These are phyloP conservation scores for Tylopilus cervinicoccineus DNA, from an alignment of 768 basidiomycete species.

Conservation along the genomic window DNA sequence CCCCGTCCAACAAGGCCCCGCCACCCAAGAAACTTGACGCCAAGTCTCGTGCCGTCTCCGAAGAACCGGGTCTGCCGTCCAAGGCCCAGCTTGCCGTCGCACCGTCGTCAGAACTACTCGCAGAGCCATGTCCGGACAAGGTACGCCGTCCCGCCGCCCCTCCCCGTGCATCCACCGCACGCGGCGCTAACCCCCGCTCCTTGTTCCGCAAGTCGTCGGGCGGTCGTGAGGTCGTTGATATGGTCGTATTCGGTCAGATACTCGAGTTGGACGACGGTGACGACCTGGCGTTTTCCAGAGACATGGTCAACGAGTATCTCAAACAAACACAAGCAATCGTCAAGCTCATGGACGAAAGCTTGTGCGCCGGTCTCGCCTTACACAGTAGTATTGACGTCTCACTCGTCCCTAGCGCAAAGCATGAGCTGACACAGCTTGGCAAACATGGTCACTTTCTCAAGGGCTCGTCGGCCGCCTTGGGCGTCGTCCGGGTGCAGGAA, in stretches of 20 bases:
- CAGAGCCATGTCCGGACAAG: conserved; percentile 26
- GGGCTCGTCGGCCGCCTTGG: conserved; percentile 93
- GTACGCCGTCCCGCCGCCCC: conserved; percentile 16
- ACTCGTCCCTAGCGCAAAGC: conserved; percentile 39
- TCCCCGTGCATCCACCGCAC: not conserved
- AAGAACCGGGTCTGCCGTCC: conserved; percentile 17
- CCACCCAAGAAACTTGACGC: conserved; percentile 30
- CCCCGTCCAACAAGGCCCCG: conserved; percentile 30
- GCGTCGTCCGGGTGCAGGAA: conserved; percentile 73
- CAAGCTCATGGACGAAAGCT: conserved; percentile 64
- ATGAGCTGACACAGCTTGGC: conserved; percentile 66
- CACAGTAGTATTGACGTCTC: conserved; percentile 12
- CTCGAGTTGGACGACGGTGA: conserved; percentile 86
- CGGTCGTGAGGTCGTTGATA: conserved; percentile 54
- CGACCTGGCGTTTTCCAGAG: conserved; percentile 73
- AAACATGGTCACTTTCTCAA: conserved; percentile 91
- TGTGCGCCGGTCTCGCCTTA: conserved; percentile 54
- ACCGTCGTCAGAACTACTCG: conserved; percentile 11
- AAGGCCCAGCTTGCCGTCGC: conserved; percentile 4
- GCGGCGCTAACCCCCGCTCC: conserved; percentile 7
- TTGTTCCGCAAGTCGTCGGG: conserved; percentile 5
- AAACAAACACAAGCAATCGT: conserved; percentile 77
- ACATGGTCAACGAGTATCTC: conserved; percentile 80
- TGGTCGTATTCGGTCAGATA: conserved; percentile 80
- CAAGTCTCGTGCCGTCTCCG: conserved; percentile 30